Percentiles rank a stretch among this genome's conserved stretches.
These are phyloP conservation scores for Stachybotrys elegans DNA, from an alignment of 2,329 filamentous ascomycete genomes.

Conservation along the genomic window DNA sequence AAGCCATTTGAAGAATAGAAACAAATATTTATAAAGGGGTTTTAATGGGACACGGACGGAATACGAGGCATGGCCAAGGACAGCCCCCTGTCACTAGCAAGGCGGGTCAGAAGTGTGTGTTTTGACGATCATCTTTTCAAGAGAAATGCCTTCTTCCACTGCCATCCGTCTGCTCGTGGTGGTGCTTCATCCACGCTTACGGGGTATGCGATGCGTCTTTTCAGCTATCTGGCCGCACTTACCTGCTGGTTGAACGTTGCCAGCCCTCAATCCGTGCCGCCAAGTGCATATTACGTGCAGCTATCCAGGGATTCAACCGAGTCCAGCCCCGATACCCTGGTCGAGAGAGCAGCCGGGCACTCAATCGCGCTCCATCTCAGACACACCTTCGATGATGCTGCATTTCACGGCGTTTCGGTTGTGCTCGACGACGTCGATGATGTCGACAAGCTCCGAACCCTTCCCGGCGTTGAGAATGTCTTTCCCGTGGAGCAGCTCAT, in stretches of 20 bases:
- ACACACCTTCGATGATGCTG: not conserved
- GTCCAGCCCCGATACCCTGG: not conserved
- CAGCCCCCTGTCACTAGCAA: no score
- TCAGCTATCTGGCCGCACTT: not conserved
- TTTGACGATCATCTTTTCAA: no score
- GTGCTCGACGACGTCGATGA: not conserved
- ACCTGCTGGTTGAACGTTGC: not conserved
- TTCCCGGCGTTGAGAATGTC: not conserved
- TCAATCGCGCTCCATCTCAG: not conserved
- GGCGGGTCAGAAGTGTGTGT: no score
- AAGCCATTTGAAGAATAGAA: no score
- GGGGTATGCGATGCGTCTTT: not conserved
- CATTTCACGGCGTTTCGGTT: not conserved
- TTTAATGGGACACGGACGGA: no score
- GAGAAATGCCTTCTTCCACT: no score
- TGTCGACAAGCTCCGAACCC: not conserved
- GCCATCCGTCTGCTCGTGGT: not conserved
- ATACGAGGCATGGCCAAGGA: no score
- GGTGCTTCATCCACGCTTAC: not conserved
- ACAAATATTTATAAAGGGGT: no score
- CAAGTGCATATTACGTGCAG: not conserved
- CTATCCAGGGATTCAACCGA: not conserved
- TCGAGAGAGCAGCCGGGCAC: not conserved
- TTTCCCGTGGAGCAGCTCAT: not conserved
- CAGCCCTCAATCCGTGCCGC: not conserved